Base-by-base conservation (phyloP, 257 asterid genomes). In the Asclepias syriaca region DNA sequence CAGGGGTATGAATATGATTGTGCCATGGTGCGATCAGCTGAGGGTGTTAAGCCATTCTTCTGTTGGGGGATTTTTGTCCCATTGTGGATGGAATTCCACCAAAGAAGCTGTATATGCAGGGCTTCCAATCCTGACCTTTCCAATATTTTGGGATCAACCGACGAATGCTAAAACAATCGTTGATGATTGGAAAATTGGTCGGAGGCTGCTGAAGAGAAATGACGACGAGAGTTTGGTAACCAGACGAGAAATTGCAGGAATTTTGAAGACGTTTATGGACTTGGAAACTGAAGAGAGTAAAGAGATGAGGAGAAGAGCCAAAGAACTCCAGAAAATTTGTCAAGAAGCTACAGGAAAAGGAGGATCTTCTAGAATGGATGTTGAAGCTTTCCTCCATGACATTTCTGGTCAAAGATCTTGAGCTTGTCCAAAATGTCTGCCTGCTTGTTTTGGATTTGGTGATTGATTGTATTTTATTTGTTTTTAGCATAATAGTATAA, bases 51-150 rank as follows among this genome's bases (percentile, higher is more conserved):
- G 74, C 24, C 96, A 88, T 63, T 77, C 85, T 40, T 81, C 87
- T 0, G 72, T 87, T 0, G 96, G 95, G 0, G 95, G 96, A 0
- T 91, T 86, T 66, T 84, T 84, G 84, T 74, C 90, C 15, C 96
- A 91, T 8, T 87, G 96, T 24, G 96, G 96, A 34, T 91, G 97
- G 93, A 91, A 87, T 75, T 89, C 91, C 15, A 85, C 91, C 0
- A 84, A 75, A 32, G 97, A 91, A 65, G 85, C 86, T 0, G 15
- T 72, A 13, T 51, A 82, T 3, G 72, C 86, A 0, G 96, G 96
- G 0, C 77, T 84, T 66, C 96, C 96, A 0, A 1, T 87, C 84
- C 87, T 89, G 3, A 27, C 83, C 8, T 78, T 77, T 13, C 96
- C 97, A 0, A 78, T 87, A 0, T 8, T 84, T 0, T 73, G 80